Evolutionary conservation across 1,139 yeast genomes (phyloP), one percentile per base, ranked within the genome.

Genomic region (Saccharomycopsis hybrid): DNA sequence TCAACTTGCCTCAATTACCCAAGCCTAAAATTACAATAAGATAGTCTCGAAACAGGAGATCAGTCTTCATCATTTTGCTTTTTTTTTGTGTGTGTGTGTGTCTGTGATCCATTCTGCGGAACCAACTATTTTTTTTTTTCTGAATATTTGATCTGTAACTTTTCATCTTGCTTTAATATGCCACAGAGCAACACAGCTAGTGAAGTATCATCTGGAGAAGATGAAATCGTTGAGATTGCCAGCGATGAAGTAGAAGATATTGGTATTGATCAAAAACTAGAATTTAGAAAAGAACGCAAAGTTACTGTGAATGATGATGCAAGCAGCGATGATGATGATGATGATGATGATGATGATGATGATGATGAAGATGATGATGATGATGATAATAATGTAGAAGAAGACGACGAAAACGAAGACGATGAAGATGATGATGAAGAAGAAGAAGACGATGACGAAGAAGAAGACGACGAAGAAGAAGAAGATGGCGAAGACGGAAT

Each of bases 401-500:
- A 62, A 54, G 46, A 50, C 9, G 55, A 53, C 2, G 48, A 49
- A 9, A 53, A 47, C 8, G 50, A 53, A 4, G 56, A 49, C 9
- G 57, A 55, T 5, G 47, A 31, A 11, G 51, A 43, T 2, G 52
- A 46, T 4, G 55, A 49, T 33, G 52, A 46, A 5, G 55, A 37
- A 33, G 50, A 44, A 30, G 58, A 54, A 32, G 54, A 51, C n/a
- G 50, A 46, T 5, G 57, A 50, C 3, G 56, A 51, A 13, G 56
- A 46, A 30, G 47, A 40, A 43, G 39, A 36, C 24, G 39, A 36
- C 27, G 53, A 51, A 7, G 50, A 42, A 5, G 56, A 48, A 2
- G 56, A 51, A n/a, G 56, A 57, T 0, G 61, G 57, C 3, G 57
- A 51, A 2, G 60, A 56, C 1, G 56, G 47, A 3, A 58, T 53